phyloP scores from a whole-genome alignment of 140 eudicot species.

The Stevia rebaudiana region DNA sequence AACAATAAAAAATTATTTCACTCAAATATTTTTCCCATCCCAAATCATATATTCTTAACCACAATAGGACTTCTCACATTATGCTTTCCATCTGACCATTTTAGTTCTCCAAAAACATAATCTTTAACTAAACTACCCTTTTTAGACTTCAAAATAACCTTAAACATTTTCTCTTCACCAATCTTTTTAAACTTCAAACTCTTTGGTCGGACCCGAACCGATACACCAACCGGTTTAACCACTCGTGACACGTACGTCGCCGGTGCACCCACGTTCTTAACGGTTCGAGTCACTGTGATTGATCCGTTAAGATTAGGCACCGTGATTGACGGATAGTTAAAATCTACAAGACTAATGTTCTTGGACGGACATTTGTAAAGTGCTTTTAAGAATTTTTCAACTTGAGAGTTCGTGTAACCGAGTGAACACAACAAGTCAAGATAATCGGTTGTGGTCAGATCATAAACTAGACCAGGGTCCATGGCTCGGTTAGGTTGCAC shows the following conservation, averaged over 20 bases:
- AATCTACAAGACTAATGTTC: slow-evolving; percentile 39
- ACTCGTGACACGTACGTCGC: slow-evolving; percentile 58
- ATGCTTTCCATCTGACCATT: slow-evolving; percentile 86
- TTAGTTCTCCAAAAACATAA: slow-evolving; percentile 76
- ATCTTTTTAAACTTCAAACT: slow-evolving; percentile 36
- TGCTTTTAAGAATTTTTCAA: slow-evolving; percentile 35
- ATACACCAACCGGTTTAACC: slow-evolving; percentile 46
- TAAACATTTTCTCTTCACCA: slow-evolving; percentile 71
- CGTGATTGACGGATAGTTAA: slow-evolving; percentile 83
- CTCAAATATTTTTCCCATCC: slow-evolving; percentile 25
- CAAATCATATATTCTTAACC: slow-evolving; percentile 46
- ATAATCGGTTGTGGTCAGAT: slow-evolving; percentile 45
- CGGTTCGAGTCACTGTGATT: slow-evolving; percentile 52
- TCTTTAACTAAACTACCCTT: slow-evolving; percentile 25
- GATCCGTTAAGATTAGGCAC: slow-evolving; percentile 64
- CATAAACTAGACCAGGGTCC: slow-evolving; percentile 94
- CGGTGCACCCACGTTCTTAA: slow-evolving; percentile 79
- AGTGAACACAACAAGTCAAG: slow-evolving; percentile 62
- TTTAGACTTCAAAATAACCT: slow-evolving; percentile 28
- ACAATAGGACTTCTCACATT: slow-evolving; percentile 85
- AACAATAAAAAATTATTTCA: slow-evolving; percentile 25
- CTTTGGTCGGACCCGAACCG: slow-evolving; percentile 40
- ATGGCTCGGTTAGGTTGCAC: slow-evolving; percentile 81
- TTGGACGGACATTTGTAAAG: slow-evolving; percentile 45
- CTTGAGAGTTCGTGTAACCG: slow-evolving; percentile 52